These are phyloP conservation scores for Salix dunnii DNA, from an alignment of 345 rosid genomes.

Conservation along the genomic window DNA sequence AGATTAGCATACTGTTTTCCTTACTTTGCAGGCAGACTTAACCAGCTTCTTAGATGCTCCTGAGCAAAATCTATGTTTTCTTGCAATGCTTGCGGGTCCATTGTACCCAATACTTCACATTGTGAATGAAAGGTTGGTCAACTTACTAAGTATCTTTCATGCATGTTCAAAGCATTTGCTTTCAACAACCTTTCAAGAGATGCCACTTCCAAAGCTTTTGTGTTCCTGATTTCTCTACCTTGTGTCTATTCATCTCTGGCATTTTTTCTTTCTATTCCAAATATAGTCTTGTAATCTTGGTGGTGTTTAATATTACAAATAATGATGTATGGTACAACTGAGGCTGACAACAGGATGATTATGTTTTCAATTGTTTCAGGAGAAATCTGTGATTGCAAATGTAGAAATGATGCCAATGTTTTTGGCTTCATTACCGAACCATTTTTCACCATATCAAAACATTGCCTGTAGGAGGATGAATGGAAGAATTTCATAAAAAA, in stretches of 20 bases:
- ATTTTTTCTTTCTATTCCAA: not conserved
- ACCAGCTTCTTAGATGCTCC: slow-evolving; percentile 53
- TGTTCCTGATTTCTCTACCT: not conserved
- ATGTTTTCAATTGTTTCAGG: not conserved
- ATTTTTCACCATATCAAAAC: not conserved
- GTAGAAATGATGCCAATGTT: not conserved
- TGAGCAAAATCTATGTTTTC: slow-evolving; percentile 56
- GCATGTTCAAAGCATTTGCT: not conserved
- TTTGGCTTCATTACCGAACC: not conserved
- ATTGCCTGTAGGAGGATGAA: not conserved
- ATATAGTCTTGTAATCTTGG: not conserved
- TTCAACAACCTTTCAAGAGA: not conserved
- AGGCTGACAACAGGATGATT: not conserved
- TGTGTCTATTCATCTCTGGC: not conserved
- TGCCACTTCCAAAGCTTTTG: not conserved
- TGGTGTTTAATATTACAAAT: not conserved
- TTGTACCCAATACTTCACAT: slow-evolving; percentile 68
- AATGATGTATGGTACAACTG: not conserved
- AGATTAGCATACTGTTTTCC: slow-evolving; percentile 10
- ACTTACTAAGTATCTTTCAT: not conserved
- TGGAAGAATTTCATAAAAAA: no score
- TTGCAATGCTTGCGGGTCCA: slow-evolving; percentile 77
- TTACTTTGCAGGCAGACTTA: slow-evolving; percentile 52
- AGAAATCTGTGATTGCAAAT: not conserved
- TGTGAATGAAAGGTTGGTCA: slow-evolving; percentile 62